phyloP scores from a whole-genome alignment of 73 alveolate genomes.

The Stentor roeselii region DNA sequence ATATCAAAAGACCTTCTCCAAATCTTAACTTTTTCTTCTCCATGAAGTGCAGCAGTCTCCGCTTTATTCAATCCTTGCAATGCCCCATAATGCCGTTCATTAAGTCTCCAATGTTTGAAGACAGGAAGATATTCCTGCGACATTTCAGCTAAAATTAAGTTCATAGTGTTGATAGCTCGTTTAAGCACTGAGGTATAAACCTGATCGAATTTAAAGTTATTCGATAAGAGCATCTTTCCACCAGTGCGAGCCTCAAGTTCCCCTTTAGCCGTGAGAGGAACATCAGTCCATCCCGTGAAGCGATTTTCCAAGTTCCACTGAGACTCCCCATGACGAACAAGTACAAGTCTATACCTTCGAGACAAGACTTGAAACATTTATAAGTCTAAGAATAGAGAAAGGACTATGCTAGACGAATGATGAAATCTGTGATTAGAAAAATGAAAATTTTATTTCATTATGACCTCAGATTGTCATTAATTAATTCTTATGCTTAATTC shows the following conservation, averaged over 20 bases:
- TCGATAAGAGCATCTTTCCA: slow-evolving; percentile 23
- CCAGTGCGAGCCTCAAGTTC: slow-evolving; percentile 37
- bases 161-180: slow-evolving; percentile 67
- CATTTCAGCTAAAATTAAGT: slow-evolving; percentile 59
- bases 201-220: slow-evolving; percentile 77
- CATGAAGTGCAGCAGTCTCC: slow-evolving; percentile 54
- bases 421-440: too few species aligned
- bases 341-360: slow-evolving; percentile 37
- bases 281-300: slow-evolving; percentile 98
- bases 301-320: slow-evolving; percentile 81
- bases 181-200: slow-evolving; percentile 94
- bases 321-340: slow-evolving; percentile 51
- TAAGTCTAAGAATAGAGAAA: too few species aligned
- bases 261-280: slow-evolving; percentile 79
- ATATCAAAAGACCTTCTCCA: slow-evolving; percentile 91
- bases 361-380: too few species aligned
- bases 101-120: slow-evolving; percentile 79
- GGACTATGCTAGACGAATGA: too few species aligned
- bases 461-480: too few species aligned
- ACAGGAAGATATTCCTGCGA: slow-evolving; percentile 79
- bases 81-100: slow-evolving; percentile 95
- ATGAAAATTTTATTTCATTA: too few species aligned
- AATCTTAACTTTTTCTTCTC: slow-evolving; percentile 35
- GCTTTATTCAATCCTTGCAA: slow-evolving; percentile 91
- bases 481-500: too few species aligned